These are phyloP conservation scores for Scenedesmus sp. DNA, from an alignment of 163 green algal genomes.

Conservation along the genomic window DNA sequence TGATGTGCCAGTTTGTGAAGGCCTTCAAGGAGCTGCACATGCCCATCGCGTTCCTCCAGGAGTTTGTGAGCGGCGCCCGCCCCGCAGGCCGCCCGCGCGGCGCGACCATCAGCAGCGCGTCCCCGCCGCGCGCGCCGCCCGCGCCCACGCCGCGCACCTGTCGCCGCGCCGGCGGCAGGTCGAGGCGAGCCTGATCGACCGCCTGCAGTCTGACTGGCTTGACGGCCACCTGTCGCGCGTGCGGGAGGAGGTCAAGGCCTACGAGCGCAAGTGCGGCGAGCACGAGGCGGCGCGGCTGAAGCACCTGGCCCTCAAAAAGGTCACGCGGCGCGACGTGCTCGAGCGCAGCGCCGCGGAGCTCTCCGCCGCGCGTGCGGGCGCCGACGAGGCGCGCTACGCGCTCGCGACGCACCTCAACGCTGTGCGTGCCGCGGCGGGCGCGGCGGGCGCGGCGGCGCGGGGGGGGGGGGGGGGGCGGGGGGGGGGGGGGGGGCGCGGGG, in stretches of 20 bases:
- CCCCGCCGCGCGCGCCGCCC: no score
- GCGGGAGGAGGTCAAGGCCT: slow-evolving; percentile 25
- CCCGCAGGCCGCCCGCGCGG: no score
- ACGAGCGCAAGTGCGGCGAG: slow-evolving; percentile 6
- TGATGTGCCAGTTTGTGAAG: slow-evolving; percentile 47
- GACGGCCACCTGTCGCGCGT: slow-evolving; percentile 22
- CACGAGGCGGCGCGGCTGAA: slow-evolving; percentile 39
- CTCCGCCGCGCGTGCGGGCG: slow-evolving; percentile 34
- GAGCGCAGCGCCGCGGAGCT: slow-evolving; percentile 44
- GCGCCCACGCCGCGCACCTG: no score
- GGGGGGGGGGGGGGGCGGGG: no score
- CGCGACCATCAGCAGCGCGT: no score
- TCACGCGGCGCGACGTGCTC: slow-evolving; percentile 52
- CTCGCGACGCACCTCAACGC: slow-evolving; percentile 43
- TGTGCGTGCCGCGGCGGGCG: slow-evolving; percentile 4
- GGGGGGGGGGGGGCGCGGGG: no score
- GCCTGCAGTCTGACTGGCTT: slow-evolving; percentile 38
- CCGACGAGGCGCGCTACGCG: slow-evolving; percentile 48
- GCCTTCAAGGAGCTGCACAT: slow-evolving; percentile 39
- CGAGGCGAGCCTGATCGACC: slow-evolving; percentile 41
- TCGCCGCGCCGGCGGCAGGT: no score
- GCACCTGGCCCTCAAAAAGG: slow-evolving; percentile 52
- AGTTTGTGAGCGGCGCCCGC: slow-evolving; percentile 19
- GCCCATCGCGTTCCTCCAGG: slow-evolving; percentile 17
- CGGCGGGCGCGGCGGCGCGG: no score